phyloP scores from a whole-genome alignment of 169 alveolate species.

The Plasmodium malariae region DNA sequence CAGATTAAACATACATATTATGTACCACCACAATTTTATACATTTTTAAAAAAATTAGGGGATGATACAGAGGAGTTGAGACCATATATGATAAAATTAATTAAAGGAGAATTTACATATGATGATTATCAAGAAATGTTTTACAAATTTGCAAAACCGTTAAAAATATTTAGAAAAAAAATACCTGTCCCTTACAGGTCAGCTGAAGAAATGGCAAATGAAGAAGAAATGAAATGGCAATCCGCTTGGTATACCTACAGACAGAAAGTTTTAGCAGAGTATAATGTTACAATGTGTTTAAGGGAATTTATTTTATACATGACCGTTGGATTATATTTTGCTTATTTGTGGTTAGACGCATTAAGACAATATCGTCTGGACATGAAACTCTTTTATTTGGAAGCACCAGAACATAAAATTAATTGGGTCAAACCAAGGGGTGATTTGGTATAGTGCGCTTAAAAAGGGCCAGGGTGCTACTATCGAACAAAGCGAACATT shows the following conservation, averaged over 20 bases:
- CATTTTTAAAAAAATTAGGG: constrained; percentile 91
- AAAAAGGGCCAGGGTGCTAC: neutral
- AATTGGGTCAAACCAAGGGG: constrained; percentile 94
- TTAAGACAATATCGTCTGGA: constrained; percentile 86
- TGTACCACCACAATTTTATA: constrained; percentile 93
- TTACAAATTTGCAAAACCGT: constrained; percentile 91
- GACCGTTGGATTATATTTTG: constrained; percentile 85
- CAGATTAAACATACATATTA: constrained; percentile 85
- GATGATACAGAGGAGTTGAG: constrained; percentile 91
- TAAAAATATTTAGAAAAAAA: constrained; percentile 89
- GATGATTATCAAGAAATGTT: constrained; percentile 93
- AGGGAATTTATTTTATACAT: constrained; percentile 87
- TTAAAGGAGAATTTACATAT: constrained; percentile 88
- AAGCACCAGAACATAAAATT: constrained; percentile 93
- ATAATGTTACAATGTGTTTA: constrained; percentile 82
- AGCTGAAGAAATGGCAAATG: constrained; percentile 85
- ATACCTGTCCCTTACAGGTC: constrained; percentile 92
- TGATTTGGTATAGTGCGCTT: constrained; percentile 80
- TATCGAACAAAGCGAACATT: neutral
- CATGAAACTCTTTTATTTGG: constrained; percentile 91
- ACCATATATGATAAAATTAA: constrained; percentile 90
- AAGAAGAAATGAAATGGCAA: constrained; percentile 88
- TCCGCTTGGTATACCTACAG: constrained; percentile 92
- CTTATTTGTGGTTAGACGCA: constrained; percentile 85
- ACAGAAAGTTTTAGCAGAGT: constrained; percentile 89